phyloP scores from a whole-genome alignment of 345 rosid genomes.

The Adansonia digitata region DNA sequence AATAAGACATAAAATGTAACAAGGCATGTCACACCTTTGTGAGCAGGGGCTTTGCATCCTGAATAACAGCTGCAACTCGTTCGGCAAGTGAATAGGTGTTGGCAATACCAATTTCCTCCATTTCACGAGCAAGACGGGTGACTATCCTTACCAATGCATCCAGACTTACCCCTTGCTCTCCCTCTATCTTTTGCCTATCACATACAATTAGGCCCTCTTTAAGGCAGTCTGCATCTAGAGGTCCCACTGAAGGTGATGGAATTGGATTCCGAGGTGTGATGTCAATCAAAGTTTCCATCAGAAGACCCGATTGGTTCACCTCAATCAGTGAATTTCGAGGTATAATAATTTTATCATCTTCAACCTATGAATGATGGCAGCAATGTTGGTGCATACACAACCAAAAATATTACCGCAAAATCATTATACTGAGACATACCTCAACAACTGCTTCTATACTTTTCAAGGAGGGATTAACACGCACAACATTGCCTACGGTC shows the following conservation, averaged over 20 bases:
- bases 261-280: constrained; percentile 86
- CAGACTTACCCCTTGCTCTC: constrained; percentile 86
- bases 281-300: constrained; percentile 93
- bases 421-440: constrained; percentile 37
- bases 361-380: constrained; percentile 44
- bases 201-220: constrained; percentile 87
- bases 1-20: constrained; percentile 1
- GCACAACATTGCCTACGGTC: constrained; percentile 80
- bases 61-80: constrained; percentile 70
- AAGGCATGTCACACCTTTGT: constrained; percentile 58
- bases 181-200: constrained; percentile 84
- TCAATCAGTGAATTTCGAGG: constrained; percentile 85
- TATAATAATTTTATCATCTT: constrained; percentile 88
- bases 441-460: constrained; percentile 91
- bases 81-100: constrained; percentile 64
- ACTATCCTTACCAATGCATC: constrained; percentile 87
- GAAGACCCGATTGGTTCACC: constrained; percentile 98
- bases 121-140: constrained; percentile 82
- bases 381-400: constrained; percentile 1
- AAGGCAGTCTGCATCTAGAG: constrained; percentile 67
- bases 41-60: constrained; percentile 88
- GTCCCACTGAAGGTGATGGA: constrained; percentile 76
- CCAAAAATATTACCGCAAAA: constrained; percentile 11
- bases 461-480: constrained; percentile 83
- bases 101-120: constrained; percentile 76